phyloP scores from a whole-genome alignment of 257 asterid genomes.

The Fraxinus cuspidata region DNA sequence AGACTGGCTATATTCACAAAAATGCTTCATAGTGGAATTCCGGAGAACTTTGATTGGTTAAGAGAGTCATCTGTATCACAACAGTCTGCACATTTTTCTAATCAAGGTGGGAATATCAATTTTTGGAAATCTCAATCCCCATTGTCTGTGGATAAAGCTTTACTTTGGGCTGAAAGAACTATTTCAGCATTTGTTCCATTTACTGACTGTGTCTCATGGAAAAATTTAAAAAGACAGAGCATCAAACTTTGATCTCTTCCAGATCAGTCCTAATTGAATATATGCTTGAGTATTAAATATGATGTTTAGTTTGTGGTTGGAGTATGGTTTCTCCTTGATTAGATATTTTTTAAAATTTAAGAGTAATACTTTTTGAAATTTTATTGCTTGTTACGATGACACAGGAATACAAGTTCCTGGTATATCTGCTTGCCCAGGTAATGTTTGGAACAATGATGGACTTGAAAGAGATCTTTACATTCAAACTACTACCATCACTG shows the following conservation, averaged over 20 bases:
- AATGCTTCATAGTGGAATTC: constrained; percentile 94
- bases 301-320: constrained; percentile 14
- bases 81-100: constrained; percentile 36
- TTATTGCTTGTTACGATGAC: constrained; percentile 28
- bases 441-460: constrained; percentile 78
- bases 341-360: constrained; percentile 18
- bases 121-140: constrained; percentile 48
- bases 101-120: constrained; percentile 40
- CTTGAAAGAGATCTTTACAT: constrained; percentile 87
- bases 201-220: neutral
- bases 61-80: constrained; percentile 42
- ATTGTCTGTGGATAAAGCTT: neutral
- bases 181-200: constrained; percentile 2
- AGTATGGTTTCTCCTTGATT: constrained; percentile 14
- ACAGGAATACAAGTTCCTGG: constrained; percentile 49
- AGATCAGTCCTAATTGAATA: constrained; percentile 1
- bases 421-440: constrained; percentile 61
- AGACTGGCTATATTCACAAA: constrained; percentile 72
- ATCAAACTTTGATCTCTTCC: neutral
- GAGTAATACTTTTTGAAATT: constrained; percentile 17
- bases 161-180: constrained; percentile 23
- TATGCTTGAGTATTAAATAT: constrained; percentile 20
- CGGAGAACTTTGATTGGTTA: constrained; percentile 62
- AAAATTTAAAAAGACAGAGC: neutral
- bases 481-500: constrained; percentile 71